Percentiles rank a stretch among this genome's conserved stretches.
These are phyloP conservation scores for Simmondsia chinensis DNA, from an alignment of 148 eudicot genomes.

Conservation along the genomic window DNA sequence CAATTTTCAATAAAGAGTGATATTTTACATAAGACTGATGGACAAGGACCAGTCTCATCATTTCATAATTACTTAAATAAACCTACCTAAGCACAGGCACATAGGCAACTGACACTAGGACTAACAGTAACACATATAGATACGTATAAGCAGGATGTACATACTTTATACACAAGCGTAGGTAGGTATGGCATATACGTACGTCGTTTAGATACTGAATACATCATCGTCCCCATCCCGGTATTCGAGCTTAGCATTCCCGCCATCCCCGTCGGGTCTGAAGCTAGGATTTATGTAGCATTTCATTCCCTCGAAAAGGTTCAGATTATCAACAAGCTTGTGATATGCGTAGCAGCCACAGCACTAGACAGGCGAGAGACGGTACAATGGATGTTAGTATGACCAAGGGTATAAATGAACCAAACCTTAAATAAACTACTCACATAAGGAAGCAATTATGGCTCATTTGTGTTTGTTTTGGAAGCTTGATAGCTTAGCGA, in stretches of 20 bases:
- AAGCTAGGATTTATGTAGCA: constrained; percentile 83
- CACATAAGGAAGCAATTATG: too few species aligned
- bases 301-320: constrained; percentile 88
- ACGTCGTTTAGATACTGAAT: constrained; percentile 22
- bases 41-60: too few species aligned
- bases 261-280: constrained; percentile 38
- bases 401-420: not conserved
- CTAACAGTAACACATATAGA: too few species aligned
- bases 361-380: constrained; percentile 32
- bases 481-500: too few species aligned
- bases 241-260: constrained; percentile 40
- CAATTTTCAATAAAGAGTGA: too few species aligned
- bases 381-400: not conserved
- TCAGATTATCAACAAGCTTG: constrained; percentile 92
- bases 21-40: too few species aligned
- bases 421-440: too few species aligned
- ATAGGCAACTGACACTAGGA: too few species aligned
- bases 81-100: too few species aligned
- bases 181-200: too few species aligned
- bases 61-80: too few species aligned
- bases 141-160: constrained; percentile 26
- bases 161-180: constrained; percentile 12
- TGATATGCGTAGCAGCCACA: constrained; percentile 96
- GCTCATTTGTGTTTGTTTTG: too few species aligned
- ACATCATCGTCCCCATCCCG: constrained; percentile 47